Base-by-base conservation (phyloP, 2,329 filamentous ascomycete species). In the Penicillium palitans region DNA sequence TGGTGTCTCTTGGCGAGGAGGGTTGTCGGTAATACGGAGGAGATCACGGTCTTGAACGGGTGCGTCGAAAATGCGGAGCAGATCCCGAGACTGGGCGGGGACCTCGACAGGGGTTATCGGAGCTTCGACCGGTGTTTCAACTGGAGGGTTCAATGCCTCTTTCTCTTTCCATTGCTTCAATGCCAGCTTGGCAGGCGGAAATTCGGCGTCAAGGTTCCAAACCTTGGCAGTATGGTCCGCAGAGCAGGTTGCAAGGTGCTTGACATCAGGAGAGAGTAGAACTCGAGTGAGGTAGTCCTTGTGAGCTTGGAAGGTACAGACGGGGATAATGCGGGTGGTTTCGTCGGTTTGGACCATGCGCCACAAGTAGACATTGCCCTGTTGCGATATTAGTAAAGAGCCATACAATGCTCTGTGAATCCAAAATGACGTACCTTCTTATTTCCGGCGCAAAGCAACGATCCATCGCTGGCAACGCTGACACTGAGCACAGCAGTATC, bases 311-410 rank as follows among this genome's bases (percentile, higher is more conserved):
- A 97, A 97, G 63, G 91, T 91, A 58, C 91, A 93, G 60, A 96
- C 86, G 1, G 93, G 92, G 1, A 96, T 83, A 17, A 96, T 87
- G 62, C 90, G 88, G 31, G 93, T 96, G 60, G 89, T 83, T 58
- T 96, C 91, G 64, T 86, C 87, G 59, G 86, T 87, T 70, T 96
- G 92, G 61, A 93, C 85, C 73, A 99, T 90, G 64, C 91, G 89
- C 95, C 95, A 99, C 67, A 99, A 91, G 74, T 96, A 99, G 63
- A 98, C 93, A 68, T 96, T 96, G 66, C 95, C 95, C 90, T 97
- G 67, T 39, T 31, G 33, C 50, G 48, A 58, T 3, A n/a, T 65
- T 42, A 61, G 55, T 51, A 46, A 8, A 40, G 17, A 42, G 21
- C 1, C 6, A 19, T 19, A 8, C 2, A 6, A 46, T 53, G 2